Conservation (phyloP, 345 rosid species). For the Noccaea caerulescens region DNA sequence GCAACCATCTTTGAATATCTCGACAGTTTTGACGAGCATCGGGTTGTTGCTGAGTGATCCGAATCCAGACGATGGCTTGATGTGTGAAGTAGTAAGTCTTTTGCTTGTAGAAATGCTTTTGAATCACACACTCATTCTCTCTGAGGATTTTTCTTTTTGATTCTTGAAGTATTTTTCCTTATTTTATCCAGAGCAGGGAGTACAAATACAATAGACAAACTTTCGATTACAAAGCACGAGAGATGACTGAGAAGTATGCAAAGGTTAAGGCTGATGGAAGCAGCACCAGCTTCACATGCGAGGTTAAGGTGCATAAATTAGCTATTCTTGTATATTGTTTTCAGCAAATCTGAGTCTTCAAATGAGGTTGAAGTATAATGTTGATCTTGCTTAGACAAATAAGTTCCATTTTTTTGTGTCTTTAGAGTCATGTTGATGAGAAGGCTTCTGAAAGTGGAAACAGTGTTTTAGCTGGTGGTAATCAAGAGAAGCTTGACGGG, state of each 20-base stretch:
- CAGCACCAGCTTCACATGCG: conserved; percentile 29
- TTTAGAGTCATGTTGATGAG: conserved; percentile 47
- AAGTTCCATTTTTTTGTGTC: neutral
- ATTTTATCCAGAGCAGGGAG: conserved; percentile 65
- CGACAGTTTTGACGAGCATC: conserved; percentile 72
- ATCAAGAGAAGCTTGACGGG: conserved; percentile 37
- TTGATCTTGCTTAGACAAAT: neutral
- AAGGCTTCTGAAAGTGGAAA: conserved; percentile 39
- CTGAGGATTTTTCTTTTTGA: neutral
- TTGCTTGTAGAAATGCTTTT: neutral
- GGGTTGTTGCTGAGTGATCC: conserved; percentile 76
- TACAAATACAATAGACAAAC: conserved; percentile 76
- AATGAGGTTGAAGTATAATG: neutral
- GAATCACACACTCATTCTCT: conserved; percentile 8
- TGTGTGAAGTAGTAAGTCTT: conserved; percentile 75
- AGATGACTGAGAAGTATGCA: conserved; percentile 74
- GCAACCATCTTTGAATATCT: conserved; percentile 90
- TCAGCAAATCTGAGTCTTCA: neutral
- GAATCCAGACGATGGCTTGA: conserved; percentile 83
- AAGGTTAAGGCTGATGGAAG: conserved; percentile 47
- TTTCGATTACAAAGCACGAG: conserved; percentile 70
- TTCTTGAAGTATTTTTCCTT: neutral
- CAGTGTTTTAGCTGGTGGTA: conserved; percentile 34
- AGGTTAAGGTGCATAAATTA: conserved; percentile 33
- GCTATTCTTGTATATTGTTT: neutral